phyloP scores from a whole-genome alignment of 75 land plant species.

The Cunninghamia lanceolata region DNA sequence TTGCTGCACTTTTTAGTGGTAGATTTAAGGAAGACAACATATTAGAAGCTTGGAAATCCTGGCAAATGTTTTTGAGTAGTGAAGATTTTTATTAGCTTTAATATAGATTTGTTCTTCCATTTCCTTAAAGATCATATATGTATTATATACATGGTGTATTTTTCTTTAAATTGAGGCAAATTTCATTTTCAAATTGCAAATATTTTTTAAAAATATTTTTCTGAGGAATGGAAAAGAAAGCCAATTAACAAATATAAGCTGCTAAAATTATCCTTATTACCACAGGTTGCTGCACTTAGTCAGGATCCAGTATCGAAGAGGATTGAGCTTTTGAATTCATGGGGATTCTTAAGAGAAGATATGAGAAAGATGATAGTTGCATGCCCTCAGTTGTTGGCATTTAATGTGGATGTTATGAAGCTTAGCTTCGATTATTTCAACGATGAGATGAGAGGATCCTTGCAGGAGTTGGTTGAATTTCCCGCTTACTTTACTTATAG shows the following conservation, averaged over 20 bases:
- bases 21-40: not conserved
- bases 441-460: conserved; percentile 53
- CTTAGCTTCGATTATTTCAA: conserved; percentile 62
- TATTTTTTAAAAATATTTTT: not conserved
- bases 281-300: conserved; percentile 60
- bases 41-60: not conserved
- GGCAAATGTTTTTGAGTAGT: not conserved
- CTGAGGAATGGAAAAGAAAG: too few species aligned
- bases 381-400: conserved; percentile 86
- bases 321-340: conserved; percentile 52
- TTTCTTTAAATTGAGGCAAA: not conserved
- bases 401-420: conserved; percentile 67
- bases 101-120: not conserved
- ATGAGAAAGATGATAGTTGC: conserved; percentile 64
- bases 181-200: not conserved
- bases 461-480: conserved; percentile 71
- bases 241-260: not conserved
- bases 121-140: not conserved
- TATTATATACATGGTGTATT: not conserved
- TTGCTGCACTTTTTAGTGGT: not conserved
- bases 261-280: not conserved
- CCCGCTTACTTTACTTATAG: conserved; percentile 89
- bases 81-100: not conserved
- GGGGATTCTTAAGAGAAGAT: conserved; percentile 62
- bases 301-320: conserved; percentile 40